Conservation (phyloP, 495 filamentous ascomycete genomes). For the Cercophora scortea region DNA sequence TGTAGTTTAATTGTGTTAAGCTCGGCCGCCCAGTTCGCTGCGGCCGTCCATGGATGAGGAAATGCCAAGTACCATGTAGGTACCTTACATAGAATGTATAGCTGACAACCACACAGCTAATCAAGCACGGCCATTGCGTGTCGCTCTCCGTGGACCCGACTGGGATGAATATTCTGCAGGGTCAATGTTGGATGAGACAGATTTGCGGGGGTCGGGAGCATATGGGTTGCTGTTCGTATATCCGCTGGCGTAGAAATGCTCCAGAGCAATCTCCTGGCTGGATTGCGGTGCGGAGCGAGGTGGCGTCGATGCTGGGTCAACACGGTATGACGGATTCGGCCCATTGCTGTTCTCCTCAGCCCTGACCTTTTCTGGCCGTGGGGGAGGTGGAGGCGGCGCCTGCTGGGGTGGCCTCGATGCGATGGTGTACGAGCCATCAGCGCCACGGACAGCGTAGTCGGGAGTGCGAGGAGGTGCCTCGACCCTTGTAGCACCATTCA, state of each 20-base stretch:
- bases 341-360: constrained; percentile 4
- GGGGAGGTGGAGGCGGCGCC: constrained; percentile 18
- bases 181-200: constrained; percentile 1
- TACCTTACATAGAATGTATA: too few relatives aligned
- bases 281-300: neutral
- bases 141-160: constrained; percentile 8
- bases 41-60: too few relatives aligned
- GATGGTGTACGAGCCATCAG: constrained; percentile 8
- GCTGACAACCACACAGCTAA: neutral
- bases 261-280: constrained; percentile 3
- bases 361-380: constrained; percentile 23
- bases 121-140: constrained; percentile 2
- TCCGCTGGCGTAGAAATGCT: constrained; percentile 9
- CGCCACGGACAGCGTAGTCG: neutral
- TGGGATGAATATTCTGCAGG: constrained; percentile 10
- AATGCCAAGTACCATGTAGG: too few relatives aligned
- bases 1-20: too few relatives aligned
- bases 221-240: constrained; percentile 11
- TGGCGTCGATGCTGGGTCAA: neutral
- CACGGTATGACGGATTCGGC: neutral
- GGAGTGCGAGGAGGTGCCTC: neutral
- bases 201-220: constrained; percentile 2
- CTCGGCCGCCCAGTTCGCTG: too few relatives aligned
- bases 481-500: neutral
- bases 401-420: constrained; percentile 5